Evolutionary conservation across 2,329 filamentous ascomycete species (phyloP), one percentile per base, ranked within the genome.

Genomic region (Aspergillus quadrilineatus): DNA sequence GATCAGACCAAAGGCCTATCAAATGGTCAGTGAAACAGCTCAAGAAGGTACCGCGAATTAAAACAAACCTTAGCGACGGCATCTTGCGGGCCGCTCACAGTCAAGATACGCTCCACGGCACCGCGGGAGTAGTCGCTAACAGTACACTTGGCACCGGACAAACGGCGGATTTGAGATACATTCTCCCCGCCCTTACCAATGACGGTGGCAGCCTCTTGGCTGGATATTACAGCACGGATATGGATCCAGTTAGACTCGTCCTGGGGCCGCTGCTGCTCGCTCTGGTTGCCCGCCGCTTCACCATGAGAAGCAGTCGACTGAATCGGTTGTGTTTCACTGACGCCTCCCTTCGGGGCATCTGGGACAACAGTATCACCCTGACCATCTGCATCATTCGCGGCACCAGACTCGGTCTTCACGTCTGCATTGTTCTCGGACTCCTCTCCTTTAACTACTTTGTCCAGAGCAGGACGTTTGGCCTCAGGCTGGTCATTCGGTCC

Each of bases 101-200:
- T 99, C 69, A 99, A 82, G 69, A 99, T 97, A 72, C 94, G 90
- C 80, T 99, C 94, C 34, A 97, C 92, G 54, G 94, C 94, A 64
- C 94, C 94, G 71, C 96, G 91, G 66, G 95, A 90, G 71, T 97
- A 99, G 77, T 99, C 94, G 79, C 92, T 97, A 66, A 99, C 94
- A 47, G 94, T 99, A 80, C 94, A 99, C 79, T 97, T 97, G 64
- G 94, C 94, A 67, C 92, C 92, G 51, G 94, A 97, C 78, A 96
- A 83, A 73, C 90, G 91, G 65, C 94, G 87, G 71, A 99, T 97
- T 78, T 96, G 91, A 65, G 92, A 96, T 47, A 99, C 94, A 71
- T 99, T 99, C 81, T 99, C 94, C 72, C 94, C 94, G 62, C 92
- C 93, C 79, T 99, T 99, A 71, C 94, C 94, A 76, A 99, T 99